Percentiles rank a stretch among this genome's conserved stretches.
phyloP scores from a whole-genome alignment of 345 rosid species.

The Abelmoschus esculentus region DNA sequence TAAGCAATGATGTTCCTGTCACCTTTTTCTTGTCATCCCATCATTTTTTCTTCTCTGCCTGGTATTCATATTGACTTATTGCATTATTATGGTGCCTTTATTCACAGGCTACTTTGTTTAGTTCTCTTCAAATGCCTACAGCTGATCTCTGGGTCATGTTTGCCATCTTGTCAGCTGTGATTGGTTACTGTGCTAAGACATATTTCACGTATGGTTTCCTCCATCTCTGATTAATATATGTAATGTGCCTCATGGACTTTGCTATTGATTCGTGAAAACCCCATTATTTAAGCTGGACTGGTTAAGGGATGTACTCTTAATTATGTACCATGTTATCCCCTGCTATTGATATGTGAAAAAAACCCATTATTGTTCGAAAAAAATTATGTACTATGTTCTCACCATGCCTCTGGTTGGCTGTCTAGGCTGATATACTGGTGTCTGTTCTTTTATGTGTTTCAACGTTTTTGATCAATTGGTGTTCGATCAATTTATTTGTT shows the following conservation, averaged over 20 bases:
- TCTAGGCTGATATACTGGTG: background rate
- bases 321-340: background rate
- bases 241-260: background rate
- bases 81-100: conserved; percentile 1
- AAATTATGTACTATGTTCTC: too few species aligned
- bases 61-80: background rate
- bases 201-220: conserved; percentile 82
- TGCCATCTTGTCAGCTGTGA: conserved; percentile 48
- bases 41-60: background rate
- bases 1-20: background rate
- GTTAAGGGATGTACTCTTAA: background rate
- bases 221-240: background rate
- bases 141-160: conserved; percentile 67
- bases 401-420: background rate
- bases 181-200: conserved; percentile 94
- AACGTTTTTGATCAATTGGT: background rate
- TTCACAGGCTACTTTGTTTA: conserved; percentile 64
- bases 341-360: too few species aligned
- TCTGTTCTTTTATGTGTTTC: background rate
- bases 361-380: too few species aligned
- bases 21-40: conserved; percentile 6
- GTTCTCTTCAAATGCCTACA: conserved; percentile 72
- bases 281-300: background rate
- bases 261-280: background rate
- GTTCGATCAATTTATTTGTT: background rate